A percentile compares a stretch with the other conserved stretches of the same genome.
Evolutionary conservation across 2,329 filamentous ascomycete genomes (phyloP).

Genomic region (Penicillium sp.): DNA sequence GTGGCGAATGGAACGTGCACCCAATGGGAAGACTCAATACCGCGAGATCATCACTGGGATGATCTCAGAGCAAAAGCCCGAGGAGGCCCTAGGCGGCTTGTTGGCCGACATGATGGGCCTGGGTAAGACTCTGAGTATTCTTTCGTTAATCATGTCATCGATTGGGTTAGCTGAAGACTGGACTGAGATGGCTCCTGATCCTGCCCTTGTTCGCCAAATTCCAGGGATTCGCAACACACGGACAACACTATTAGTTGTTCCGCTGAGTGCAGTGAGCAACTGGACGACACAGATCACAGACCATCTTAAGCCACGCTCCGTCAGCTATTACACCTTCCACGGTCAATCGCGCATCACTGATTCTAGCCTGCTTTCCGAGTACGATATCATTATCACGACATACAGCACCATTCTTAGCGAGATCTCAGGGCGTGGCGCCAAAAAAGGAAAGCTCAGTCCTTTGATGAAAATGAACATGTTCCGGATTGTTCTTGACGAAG

Average conservation of each 20-base stretch:
- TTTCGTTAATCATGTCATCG: conserved; percentile 72
- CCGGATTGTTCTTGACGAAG: conserved; percentile 89
- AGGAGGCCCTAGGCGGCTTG: conserved; percentile 70
- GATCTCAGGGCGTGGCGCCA: conserved; percentile 64
- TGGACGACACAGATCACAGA: conserved; percentile 91
- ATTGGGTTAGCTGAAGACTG: conserved; percentile 64
- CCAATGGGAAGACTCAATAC: conserved; percentile 63
- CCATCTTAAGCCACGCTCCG: conserved; percentile 65
- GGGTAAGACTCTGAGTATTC: conserved; percentile 82
- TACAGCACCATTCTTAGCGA: conserved; percentile 87
- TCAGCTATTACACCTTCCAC: conserved; percentile 84
- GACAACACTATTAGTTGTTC: conserved; percentile 82
- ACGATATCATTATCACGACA: conserved; percentile 86
- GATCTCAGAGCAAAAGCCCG: conserved; percentile 58
- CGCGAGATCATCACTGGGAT: conserved; percentile 84
- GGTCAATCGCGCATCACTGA: conserved; percentile 73
- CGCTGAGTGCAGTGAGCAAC: conserved; percentile 86
- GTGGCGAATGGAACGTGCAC: conserved; percentile 66
- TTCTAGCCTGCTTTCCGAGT: conserved; percentile 64
- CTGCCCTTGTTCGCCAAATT: conserved; percentile 30
- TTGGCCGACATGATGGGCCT: conserved; percentile 85
- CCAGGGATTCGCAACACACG: conserved; percentile 62
- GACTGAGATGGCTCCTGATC: conserved; percentile 54
- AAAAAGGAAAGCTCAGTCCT: conserved; percentile 55
- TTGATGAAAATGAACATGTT: conserved; percentile 85